Base-by-base conservation (phyloP, 148 eudicot species). In the Rhododendron ovatum region DNA sequence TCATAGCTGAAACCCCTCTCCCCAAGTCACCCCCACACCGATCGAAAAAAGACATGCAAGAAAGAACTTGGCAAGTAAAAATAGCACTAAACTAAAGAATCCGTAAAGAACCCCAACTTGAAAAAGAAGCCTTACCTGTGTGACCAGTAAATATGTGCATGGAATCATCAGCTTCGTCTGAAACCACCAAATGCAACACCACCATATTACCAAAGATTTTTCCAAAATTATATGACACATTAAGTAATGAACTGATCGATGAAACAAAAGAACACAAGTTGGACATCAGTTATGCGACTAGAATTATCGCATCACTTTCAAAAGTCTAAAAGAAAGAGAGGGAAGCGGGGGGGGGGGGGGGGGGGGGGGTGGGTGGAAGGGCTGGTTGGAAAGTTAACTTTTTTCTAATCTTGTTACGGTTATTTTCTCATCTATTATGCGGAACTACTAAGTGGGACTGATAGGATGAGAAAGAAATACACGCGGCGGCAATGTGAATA, bases 111-210 rank as follows among this genome's bases (percentile, higher is more conserved):
- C 13, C 65, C 76, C 9, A 30, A 3, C 5, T 33, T 5, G 20
- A 5, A 47, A 28, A 43, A 2, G 55, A 80, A 57, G 39, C 48
- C 81, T 87, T 87, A 95, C 99, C 95, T 75, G 95, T 87, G 85
- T 97, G 99, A 55, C 99, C 99, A 26, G 98, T 94, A 89, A 97
- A 97, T 67, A 86, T 94, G 88, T 97, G 99, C 89, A 93, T 67
- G 10, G 99, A 97, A 94, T 97, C 99, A 89, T 97, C 99, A 81
- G 91, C 88, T 80, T 88, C 95, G 50, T 92, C 98, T 94, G 93
- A 83, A 93, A 86, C 78, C 17, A 85, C 24, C 24, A 17, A 81
- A 81, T 14, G 55, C 13, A 35, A 35, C 9, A 15, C 59, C 69
- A 81, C 83, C 43, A 35, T 30, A 33, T 81, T 33, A 81, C 10